A percentile compares a stretch with the other conserved stretches of the same genome.
phyloP scores from a whole-genome alignment of 257 asterid species.

The Fraxinus americana region DNA sequence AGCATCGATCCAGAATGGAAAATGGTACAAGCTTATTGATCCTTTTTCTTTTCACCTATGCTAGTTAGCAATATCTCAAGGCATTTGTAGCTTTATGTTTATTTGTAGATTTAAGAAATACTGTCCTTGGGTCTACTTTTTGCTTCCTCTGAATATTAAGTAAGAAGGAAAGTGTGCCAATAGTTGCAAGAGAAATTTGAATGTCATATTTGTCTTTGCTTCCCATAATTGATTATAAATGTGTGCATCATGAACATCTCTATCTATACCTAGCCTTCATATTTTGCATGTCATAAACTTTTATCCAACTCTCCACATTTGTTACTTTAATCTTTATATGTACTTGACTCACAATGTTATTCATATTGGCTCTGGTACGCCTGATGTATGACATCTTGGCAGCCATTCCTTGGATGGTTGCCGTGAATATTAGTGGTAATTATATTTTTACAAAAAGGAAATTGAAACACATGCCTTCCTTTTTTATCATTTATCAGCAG shows the following conservation, averaged over 20 bases:
- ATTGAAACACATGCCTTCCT: too few relatives aligned
- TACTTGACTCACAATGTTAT: neutral
- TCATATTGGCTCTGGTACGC: neutral
- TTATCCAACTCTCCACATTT: neutral
- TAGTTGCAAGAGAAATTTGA: neutral
- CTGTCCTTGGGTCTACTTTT: neutral
- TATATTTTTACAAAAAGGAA: neutral
- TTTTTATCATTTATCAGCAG: neutral
- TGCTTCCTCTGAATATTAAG: neutral
- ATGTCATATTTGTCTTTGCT: neutral
- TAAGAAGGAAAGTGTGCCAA: neutral
- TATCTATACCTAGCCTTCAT: neutral
- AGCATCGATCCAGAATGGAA: conserved; percentile 92
- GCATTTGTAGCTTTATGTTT: neutral
- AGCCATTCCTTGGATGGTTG: neutral
- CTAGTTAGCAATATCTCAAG: neutral
- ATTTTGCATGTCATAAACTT: neutral
- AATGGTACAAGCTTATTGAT: conserved; percentile 51
- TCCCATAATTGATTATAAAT: neutral
- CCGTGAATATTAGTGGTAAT: neutral
- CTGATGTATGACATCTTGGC: neutral
- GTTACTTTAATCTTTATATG: neutral
- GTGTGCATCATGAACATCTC: neutral
- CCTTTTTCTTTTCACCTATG: neutral
- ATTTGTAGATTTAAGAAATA: neutral